Evolutionary conservation across 768 basidiomycete species (phyloP).

Genomic region (Pleurotus pulmonarius): DNA sequence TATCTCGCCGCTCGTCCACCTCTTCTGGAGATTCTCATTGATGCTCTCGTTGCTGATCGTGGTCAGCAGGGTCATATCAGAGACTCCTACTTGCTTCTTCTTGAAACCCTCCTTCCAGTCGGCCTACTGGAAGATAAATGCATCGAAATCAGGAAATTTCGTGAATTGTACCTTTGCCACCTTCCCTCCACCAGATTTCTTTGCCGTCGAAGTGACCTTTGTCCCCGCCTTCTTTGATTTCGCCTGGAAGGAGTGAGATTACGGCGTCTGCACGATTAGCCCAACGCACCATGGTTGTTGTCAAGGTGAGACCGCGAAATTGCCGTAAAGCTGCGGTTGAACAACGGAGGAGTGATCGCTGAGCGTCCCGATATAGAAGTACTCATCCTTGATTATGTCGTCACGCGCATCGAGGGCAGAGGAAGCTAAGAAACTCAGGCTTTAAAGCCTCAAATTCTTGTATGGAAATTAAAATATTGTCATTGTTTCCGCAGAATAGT

Average conservation of each 20-base stretch:
- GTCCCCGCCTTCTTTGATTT: conserved; percentile 89
- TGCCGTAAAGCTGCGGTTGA: conserved; percentile 1
- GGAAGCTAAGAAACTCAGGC: not conserved
- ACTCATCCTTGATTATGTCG: not conserved
- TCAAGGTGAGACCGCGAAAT: not conserved
- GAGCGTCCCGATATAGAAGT: not conserved
- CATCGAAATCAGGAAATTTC: not conserved
- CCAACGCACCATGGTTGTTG: not conserved
- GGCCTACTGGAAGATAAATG: conserved; percentile 48
- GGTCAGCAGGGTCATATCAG: conserved; percentile 96
- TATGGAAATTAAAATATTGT: not conserved
- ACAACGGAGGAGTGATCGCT: not conserved
- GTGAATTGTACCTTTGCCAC: conserved; percentile 67
- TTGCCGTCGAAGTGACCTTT: conserved; percentile 64
- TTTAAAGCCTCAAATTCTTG: not conserved
- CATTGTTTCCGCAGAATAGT: not conserved
- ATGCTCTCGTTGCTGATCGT: conserved; percentile 97
- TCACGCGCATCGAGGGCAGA: no score
- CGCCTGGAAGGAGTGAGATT: conserved; percentile 42
- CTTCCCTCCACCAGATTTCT: conserved; percentile 60
- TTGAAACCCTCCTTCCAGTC: conserved; percentile 99
- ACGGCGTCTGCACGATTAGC: not conserved
- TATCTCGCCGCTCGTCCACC: conserved; percentile 93
- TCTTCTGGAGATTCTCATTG: conserved; percentile 97
- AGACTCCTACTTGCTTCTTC: conserved; percentile 98